Base-by-base conservation (phyloP, 2,329 filamentous ascomycete genomes). In the Penicillium sp. region DNA sequence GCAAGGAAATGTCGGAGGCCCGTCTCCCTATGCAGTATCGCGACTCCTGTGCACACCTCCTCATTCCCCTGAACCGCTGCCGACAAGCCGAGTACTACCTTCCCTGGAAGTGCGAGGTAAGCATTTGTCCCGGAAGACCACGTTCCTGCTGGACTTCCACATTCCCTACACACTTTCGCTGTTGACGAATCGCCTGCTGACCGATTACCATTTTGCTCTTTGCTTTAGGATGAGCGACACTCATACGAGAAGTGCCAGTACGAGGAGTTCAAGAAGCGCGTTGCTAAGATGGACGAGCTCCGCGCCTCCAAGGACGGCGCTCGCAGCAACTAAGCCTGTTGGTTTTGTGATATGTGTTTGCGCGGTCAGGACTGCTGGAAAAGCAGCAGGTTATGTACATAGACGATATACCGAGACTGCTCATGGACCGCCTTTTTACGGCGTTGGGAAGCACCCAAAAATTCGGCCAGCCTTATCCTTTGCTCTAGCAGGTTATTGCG, bases 221-320 rank as follows among this genome's bases (percentile, higher is more conserved):
- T 55, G 63, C 2, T 30, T 2, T 37, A 98, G 95, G 89, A 93
- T 79, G 95, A 99, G 85, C 86, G 95, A 84, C 95, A 99, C 82
- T 90, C 89, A 75, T 99, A 99, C 85, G 95, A 99, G 79, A 98
- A 98, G 81, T 99, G 95, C 87, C 95, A 99, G 77, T 99, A 99
- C 81, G 91, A 91, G 68, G 95, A 98, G 79, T 99, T 99, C 86
- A 97, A 97, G 88, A 92, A 94, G 86, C 89, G 95, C 62, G 95
- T 99, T 68, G 92, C 91, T 76, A 98, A 97, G 89, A 99, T 99
- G 95, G 89, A 98, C 74, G 93, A 99, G 84, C 82, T 99, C 76
- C 87, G 93, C 76, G 93, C 88, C 70, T 88, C 91, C 63, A 96
- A 96, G 86, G 88, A 82, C 62, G 93, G 92, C 65, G 89, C 86